Evolutionary conservation across 2,329 filamentous ascomycete species (phyloP).

Genomic region (Cercospora sp.): DNA sequence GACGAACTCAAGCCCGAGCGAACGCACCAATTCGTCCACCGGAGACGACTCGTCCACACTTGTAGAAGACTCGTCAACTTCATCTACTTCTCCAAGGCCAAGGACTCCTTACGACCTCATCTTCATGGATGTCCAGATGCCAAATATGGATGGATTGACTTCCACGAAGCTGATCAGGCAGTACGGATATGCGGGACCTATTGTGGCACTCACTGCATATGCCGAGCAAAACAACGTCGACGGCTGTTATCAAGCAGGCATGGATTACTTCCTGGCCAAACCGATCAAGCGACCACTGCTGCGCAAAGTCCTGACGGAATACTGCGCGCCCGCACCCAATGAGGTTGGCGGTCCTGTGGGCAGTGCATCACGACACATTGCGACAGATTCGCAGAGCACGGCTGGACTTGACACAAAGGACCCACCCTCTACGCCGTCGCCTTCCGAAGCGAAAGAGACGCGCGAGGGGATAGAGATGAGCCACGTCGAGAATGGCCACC

Average conservation of each 20-base stretch:
- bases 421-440: neutral
- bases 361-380: neutral
- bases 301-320: conserved; percentile 78
- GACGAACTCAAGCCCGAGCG: conserved; percentile 3
- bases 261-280: conserved; percentile 82
- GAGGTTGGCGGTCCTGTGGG: neutral
- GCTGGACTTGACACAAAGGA: neutral
- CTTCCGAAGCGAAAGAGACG: neutral
- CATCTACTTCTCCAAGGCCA: conserved; percentile 4
- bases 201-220: conserved; percentile 88
- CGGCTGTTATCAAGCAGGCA: conserved; percentile 74
- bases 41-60: conserved; percentile 5
- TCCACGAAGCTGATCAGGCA: conserved; percentile 81
- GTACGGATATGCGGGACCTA: conserved; percentile 83
- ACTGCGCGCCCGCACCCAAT: conserved; percentile 53
- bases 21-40: neutral
- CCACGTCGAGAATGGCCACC: neutral
- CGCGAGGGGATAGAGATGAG: neutral
- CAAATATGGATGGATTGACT: conserved; percentile 84
- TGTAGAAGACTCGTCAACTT: conserved; percentile 2
- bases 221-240: conserved; percentile 77
- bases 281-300: conserved; percentile 78
- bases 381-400: neutral
- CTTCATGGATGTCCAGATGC: conserved; percentile 95
- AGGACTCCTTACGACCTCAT: conserved; percentile 73